Evolutionary conservation across 78 protist genomes (phyloP).

Genomic region (Trichosphaerium sp.): DNA sequence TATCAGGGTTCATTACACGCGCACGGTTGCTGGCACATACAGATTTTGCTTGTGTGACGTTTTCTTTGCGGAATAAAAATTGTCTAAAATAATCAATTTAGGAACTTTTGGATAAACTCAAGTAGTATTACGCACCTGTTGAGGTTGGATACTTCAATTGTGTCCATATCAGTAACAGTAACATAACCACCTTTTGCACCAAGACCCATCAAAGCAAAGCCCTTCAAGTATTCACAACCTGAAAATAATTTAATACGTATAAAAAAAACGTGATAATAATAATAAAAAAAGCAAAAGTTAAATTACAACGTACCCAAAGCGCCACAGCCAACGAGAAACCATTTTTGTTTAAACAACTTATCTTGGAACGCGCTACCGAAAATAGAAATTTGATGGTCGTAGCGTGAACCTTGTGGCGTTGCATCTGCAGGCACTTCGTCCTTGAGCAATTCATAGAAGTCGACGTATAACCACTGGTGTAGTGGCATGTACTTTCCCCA

Average conservation of each 20-base stretch:
- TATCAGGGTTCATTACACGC: conserved; percentile 76
- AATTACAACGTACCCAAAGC: conserved; percentile 75
- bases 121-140: conserved; percentile 93
- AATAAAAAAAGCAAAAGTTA: not conserved
- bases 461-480: conserved; percentile 79
- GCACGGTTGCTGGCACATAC: conserved; percentile 84
- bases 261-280: not conserved
- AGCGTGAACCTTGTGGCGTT: conserved; percentile 67
- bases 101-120: conserved; percentile 78
- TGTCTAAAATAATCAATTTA: too few relatives aligned
- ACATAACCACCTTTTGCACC: conserved; percentile 53
- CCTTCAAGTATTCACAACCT: conserved; percentile 94
- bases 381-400: conserved; percentile 80
- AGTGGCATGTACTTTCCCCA: conserved; percentile 90
- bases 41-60: conserved; percentile 68
- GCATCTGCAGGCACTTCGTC: too few relatives aligned
- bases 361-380: conserved; percentile 64
- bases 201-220: conserved; percentile 85
- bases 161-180: conserved; percentile 95
- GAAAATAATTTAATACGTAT: conserved; percentile 1
- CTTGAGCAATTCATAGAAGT: conserved; percentile 51
- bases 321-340: conserved; percentile 95
- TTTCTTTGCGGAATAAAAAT: not conserved
- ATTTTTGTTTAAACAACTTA: conserved; percentile 16
- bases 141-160: conserved; percentile 88